phyloP scores from a whole-genome alignment of 768 basidiomycete species.

The Pleurotus ostreatus region DNA sequence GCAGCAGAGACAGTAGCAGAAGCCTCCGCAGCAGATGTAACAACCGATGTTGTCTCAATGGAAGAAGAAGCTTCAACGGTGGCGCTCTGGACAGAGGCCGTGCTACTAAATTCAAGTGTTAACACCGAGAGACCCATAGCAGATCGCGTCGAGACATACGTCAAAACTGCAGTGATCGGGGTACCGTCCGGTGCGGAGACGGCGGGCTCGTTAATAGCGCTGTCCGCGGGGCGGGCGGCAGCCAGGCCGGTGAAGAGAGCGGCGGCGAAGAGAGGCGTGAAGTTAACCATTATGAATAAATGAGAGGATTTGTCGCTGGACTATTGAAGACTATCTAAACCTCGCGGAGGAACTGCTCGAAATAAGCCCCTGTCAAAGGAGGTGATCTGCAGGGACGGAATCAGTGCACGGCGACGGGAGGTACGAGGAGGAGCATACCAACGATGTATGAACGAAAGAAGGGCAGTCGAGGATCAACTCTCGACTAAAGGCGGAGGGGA shows the following conservation, averaged over 20 bases:
- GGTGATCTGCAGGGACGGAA: conserved; percentile 39
- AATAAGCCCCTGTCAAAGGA: conserved; percentile 68
- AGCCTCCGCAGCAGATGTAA: conserved; percentile 2
- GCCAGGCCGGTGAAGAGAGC: conserved; percentile 50
- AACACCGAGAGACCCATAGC: too few species aligned
- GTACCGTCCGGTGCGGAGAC: conserved; percentile 47
- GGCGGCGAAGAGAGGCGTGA: conserved; percentile 50
- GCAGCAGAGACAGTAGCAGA: conserved; percentile 9
- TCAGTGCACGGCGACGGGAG: conserved; percentile 8
- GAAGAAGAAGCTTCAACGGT: conserved; percentile 14
- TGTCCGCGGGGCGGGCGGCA: conserved; percentile 39
- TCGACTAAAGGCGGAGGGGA: conserved; percentile 47
- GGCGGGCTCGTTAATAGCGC: conserved; percentile 31
- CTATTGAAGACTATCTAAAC: conserved; percentile 37
- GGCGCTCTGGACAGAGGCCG: conserved; percentile 12
- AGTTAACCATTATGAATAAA: conserved; percentile 55
- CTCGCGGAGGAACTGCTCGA: conserved; percentile 60
- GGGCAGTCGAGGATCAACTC: conserved; percentile 57
- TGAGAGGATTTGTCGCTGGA: conserved; percentile 34
- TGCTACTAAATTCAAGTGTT: neutral
- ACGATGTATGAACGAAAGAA: conserved; percentile 48
- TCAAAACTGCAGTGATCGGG: conserved; percentile 27
- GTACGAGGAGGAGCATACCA: conserved; percentile 28
- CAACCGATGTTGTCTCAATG: conserved; percentile 8
- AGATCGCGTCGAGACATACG: conserved; percentile 22